Percentiles rank a stretch among this genome's conserved stretches.
Evolutionary conservation across 2,329 filamentous ascomycete species (phyloP).

Genomic region (Sphaerulina populicola): DNA sequence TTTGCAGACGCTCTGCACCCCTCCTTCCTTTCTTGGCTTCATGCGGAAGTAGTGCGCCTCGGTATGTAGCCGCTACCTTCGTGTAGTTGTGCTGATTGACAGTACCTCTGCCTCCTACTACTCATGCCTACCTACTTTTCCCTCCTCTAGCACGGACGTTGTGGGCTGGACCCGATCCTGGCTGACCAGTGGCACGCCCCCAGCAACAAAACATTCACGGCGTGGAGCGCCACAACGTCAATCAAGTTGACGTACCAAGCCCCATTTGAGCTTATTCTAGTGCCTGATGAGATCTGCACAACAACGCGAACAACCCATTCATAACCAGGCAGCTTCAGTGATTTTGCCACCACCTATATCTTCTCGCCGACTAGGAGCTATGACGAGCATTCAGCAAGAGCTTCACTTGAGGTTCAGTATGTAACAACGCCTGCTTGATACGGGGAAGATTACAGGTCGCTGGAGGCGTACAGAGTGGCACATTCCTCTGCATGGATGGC

Average conservation of each 20-base stretch:
- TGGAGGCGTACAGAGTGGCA: too few relatives aligned
- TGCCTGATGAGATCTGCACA: not conserved
- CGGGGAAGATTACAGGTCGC: too few relatives aligned
- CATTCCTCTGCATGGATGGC: too few relatives aligned
- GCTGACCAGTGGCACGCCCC: not conserved
- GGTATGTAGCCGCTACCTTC: not conserved
- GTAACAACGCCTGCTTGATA: too few relatives aligned
- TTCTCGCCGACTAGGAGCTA: too few relatives aligned
- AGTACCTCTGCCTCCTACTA: not conserved
- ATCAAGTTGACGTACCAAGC: not conserved
- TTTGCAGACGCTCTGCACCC: not conserved
- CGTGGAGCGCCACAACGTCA: constrained; percentile 2
- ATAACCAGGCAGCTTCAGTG: too few relatives aligned
- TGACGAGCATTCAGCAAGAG: too few relatives aligned
- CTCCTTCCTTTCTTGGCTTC: not conserved
- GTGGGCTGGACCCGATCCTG: not conserved
- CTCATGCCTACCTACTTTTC: not conserved
- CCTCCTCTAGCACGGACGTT: not conserved
- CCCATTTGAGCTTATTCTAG: constrained; percentile 15
- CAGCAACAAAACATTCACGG: constrained; percentile 13
- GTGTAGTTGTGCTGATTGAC: not conserved
- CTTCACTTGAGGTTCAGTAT: too few relatives aligned
- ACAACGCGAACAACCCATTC: not conserved
- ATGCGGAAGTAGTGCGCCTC: not conserved
- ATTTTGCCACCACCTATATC: too few relatives aligned